Percentiles rank a stretch among this genome's conserved stretches.
Conservation (phyloP, 192 early-diverging fungal genomes). For the Radiomyces spectabilis region DNA sequence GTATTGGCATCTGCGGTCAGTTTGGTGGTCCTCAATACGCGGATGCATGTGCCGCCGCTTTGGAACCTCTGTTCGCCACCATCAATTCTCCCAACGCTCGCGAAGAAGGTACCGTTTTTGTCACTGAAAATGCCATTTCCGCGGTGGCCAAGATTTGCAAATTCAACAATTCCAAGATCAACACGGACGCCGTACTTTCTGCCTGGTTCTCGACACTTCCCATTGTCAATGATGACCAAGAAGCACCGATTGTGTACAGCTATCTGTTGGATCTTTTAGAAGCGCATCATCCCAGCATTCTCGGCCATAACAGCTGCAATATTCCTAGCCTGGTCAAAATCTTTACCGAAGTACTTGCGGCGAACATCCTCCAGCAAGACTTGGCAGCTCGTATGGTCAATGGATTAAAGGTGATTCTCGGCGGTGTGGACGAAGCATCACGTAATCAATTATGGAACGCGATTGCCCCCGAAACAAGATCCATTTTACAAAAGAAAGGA, state of each 20-base stretch:
- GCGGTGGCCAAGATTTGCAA: constrained; percentile 86
- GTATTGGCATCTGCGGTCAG: constrained; percentile 85
- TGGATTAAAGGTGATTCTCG: constrained; percentile 41
- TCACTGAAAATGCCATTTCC: constrained; percentile 91
- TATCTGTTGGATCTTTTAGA: constrained; percentile 70
- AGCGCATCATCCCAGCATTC: constrained; percentile 50
- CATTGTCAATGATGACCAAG: constrained; percentile 81
- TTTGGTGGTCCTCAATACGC: constrained; percentile 81
- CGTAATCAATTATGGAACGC: constrained; percentile 49
- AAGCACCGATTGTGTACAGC: constrained; percentile 70
- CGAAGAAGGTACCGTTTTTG: constrained; percentile 67
- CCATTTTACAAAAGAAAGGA: constrained; percentile 19
- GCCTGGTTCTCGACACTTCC: constrained; percentile 81
- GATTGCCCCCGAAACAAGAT: constrained; percentile 39
- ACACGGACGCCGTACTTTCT: constrained; percentile 51
- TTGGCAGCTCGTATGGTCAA: constrained; percentile 44
- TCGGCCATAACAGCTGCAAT: constrained; percentile 55
- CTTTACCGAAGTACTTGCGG: constrained; percentile 55
- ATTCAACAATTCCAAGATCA: constrained; percentile 53
- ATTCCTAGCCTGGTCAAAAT: constrained; percentile 52
- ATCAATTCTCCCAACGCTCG: constrained; percentile 61
- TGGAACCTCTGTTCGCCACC: constrained; percentile 68
- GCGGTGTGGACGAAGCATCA: constrained; percentile 32
- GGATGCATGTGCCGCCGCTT: constrained; percentile 59
- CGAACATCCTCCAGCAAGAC: constrained; percentile 35